Base-by-base conservation (phyloP, 2,329 filamentous ascomycete species). In the Podosphaera leucotricha region DNA sequence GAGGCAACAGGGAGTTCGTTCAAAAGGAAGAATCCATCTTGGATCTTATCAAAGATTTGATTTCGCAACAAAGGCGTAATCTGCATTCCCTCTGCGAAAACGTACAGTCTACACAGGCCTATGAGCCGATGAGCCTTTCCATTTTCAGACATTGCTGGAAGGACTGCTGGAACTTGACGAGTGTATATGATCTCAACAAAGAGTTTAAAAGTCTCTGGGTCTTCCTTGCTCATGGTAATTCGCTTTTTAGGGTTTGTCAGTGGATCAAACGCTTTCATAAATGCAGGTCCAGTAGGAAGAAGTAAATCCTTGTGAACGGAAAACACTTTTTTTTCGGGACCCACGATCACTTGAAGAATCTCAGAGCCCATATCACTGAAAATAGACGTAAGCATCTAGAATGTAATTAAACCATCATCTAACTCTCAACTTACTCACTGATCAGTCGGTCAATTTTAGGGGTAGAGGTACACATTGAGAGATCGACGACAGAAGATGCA, bases 41-140 rank as follows among this genome's bases (percentile, higher is more conserved):
- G 54, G 18, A 55, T 50, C 2, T 35, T 36, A 10, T 55, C 54
- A 46, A 55, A 54, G 1, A 49, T 45, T 24, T 47, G 47, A 36
- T 55, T 54, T 16, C 42, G 37, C 5, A 53, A 38, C 3, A 30
- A 22, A 7, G 22, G 10, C 1, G 41, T 16, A 8, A 55, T 19
- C 1, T 46, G 20, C 10, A 42, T 47, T 1, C 44, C 40, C 3
- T 53, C 52, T 2, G 28, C 41, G 11, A 53, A 49, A 1, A 46
- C 44, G 39, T 53, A 55, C 2, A 54, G 37, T 35, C 50, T 46
- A 26, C 47, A 48, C 7, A 55, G 47, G 8, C 46, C 16, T 5
- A 21, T 15, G 8, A 54, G 19, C 2, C 46, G 41, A 2, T 10
- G 18, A 7, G 38, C 44, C 24, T 50, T 38, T 5, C 22, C 41